Evolutionary conservation across 805 yeast genomes (phyloP).

Genomic region (Candida khao-thaluensis): DNA sequence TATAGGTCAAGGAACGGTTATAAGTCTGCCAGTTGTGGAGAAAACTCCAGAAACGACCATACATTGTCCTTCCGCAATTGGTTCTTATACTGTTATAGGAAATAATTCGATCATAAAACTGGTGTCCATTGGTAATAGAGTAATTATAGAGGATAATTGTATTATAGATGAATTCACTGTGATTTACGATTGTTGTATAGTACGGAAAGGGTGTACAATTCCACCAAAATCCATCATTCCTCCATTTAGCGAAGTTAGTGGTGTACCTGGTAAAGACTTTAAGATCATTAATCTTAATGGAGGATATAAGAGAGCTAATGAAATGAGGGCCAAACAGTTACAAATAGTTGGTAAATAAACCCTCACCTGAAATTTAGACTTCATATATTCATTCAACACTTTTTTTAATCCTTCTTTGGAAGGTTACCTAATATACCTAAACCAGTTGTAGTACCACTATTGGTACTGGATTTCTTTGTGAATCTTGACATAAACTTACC

Average conservation of each 20-base stretch:
- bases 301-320: conserved; percentile 37
- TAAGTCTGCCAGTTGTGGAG: conserved; percentile 21
- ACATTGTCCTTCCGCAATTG: conserved; percentile 38
- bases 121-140: conserved; percentile 49
- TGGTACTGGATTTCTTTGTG: not conserved
- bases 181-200: conserved; percentile 52
- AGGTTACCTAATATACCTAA: conserved; percentile 23
- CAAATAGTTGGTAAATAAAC: conserved; percentile 18
- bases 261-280: conserved; percentile 36
- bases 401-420: conserved; percentile 20
- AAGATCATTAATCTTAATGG: conserved; percentile 24
- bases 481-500: conserved; percentile 1
- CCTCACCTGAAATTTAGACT: not conserved
- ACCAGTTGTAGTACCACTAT: not conserved
- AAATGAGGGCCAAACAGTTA: conserved; percentile 31
- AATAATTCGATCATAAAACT: conserved; percentile 29
- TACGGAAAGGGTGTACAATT: conserved; percentile 40
- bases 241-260: conserved; percentile 48
- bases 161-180: conserved; percentile 34
- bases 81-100: conserved; percentile 49
- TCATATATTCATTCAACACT: not conserved
- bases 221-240: conserved; percentile 49
- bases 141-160: conserved; percentile 44
- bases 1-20: conserved; percentile 26
- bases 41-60: conserved; percentile 8